Evolutionary conservation across 331 rosid genomes (phyloP).

Genomic region (Quercus phellos): DNA sequence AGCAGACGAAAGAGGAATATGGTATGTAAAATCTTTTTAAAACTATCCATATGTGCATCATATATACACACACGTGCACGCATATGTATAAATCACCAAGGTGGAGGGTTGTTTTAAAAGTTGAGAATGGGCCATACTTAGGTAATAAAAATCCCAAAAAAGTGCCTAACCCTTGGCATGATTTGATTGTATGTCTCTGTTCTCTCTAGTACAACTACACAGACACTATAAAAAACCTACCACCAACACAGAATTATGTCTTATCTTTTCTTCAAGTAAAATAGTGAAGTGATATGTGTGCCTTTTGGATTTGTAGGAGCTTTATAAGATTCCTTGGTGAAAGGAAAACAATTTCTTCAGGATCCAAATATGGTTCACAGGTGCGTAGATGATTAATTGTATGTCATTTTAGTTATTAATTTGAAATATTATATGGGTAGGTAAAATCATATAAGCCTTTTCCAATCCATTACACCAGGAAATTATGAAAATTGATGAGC

Average conservation of each 20-base stretch:
- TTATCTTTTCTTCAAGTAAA: conserved; percentile 10
- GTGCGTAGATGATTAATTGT: conserved; percentile 28
- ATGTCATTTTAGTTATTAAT: neutral
- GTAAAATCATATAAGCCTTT: neutral
- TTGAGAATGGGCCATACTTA: too few relatives aligned
- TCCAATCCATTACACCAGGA: neutral
- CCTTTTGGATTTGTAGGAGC: conserved; percentile 46
- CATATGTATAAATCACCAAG: too few relatives aligned
- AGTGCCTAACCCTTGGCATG: too few relatives aligned
- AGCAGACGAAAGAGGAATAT: conserved; percentile 75
- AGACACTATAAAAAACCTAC: neutral
- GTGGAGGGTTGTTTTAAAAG: too few relatives aligned
- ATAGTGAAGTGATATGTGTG: neutral
- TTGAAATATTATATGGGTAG: neutral
- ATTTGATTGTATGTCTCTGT: neutral
- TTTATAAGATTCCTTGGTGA: conserved; percentile 80
- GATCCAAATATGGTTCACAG: conserved; percentile 76
- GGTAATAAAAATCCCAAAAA: too few relatives aligned
- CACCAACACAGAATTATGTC: neutral
- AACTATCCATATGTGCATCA: too few relatives aligned
- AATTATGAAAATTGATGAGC: neutral
- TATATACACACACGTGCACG: too few relatives aligned
- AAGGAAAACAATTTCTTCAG: conserved; percentile 55
- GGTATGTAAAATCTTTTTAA: conserved; percentile 47
- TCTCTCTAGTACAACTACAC: neutral